phyloP scores from a whole-genome alignment of 768 basidiomycete genomes.

The Neoboletus magnificus region DNA sequence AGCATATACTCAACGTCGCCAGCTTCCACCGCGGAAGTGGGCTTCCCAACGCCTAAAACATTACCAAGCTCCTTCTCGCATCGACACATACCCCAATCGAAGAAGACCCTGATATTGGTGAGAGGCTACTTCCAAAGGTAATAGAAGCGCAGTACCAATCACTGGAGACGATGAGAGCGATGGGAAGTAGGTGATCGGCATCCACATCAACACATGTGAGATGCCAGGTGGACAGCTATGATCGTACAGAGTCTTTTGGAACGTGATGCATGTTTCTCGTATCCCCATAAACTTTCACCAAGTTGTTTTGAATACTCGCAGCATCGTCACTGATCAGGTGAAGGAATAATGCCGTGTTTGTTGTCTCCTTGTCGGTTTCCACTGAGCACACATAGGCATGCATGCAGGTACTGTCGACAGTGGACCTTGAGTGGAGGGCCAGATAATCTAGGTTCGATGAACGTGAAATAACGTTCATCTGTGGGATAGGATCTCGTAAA shows the following conservation, averaged over 20 bases:
- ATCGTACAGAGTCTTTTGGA: neutral
- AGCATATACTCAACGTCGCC: slow-evolving; percentile 21
- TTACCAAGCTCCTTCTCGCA: slow-evolving; percentile 19
- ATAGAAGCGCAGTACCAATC: slow-evolving; percentile 9
- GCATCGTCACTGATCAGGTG: neutral
- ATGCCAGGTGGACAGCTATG: neutral
- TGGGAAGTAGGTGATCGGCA: neutral
- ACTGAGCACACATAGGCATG: neutral
- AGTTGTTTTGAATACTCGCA: neutral
- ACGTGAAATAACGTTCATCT: too few species aligned
- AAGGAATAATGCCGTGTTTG: neutral
- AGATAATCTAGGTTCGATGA: neutral
- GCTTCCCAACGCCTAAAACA: slow-evolving; percentile 16
- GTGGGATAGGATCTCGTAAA: neutral
- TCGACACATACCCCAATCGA: slow-evolving; percentile 15
- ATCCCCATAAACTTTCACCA: too few species aligned
- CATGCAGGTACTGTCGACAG: neutral
- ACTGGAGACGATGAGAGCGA: slow-evolving; percentile 15
- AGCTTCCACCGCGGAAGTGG: slow-evolving; percentile 26
- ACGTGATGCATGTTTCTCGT: neutral
- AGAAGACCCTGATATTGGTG: slow-evolving; percentile 20
- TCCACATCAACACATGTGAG: neutral
- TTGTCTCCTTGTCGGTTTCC: neutral
- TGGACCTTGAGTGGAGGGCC: neutral
- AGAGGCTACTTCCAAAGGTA: slow-evolving; percentile 10